phyloP scores from a whole-genome alignment of 1,139 yeast species.

The Kodamaea sp. region DNA sequence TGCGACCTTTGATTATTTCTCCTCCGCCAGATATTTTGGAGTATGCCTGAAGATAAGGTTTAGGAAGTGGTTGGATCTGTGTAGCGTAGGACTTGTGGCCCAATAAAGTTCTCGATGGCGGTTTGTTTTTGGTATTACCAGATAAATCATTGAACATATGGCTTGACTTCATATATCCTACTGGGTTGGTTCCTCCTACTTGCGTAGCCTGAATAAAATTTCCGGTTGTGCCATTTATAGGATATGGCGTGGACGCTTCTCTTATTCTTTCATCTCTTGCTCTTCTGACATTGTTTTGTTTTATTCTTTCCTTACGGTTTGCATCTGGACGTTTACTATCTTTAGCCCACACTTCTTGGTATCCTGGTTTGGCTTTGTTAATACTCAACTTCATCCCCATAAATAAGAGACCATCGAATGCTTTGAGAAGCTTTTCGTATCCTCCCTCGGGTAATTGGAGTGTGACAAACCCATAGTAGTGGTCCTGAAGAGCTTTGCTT shows the following conservation, averaged over 20 bases:
- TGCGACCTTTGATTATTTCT: constrained; percentile 60
- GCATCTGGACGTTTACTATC: constrained; percentile 41
- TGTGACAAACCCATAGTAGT: constrained; percentile 67
- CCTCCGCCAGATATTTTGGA: constrained; percentile 40
- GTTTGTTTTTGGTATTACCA: constrained; percentile 39
- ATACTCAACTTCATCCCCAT: constrained; percentile 71
- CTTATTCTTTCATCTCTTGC: constrained; percentile 45
- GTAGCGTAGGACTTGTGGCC: constrained; percentile 42
- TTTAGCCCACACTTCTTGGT: constrained; percentile 41
- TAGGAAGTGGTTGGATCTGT: constrained; percentile 17
- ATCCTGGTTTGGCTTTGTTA: constrained; percentile 43
- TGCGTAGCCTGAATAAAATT: constrained; percentile 13
- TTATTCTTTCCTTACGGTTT: constrained; percentile 29
- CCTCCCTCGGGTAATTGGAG: constrained; percentile 50
- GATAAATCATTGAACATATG: constrained; percentile 36
- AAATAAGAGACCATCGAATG: constrained; percentile 69
- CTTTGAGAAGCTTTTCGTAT: constrained; percentile 48
- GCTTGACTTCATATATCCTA: constrained; percentile 35
- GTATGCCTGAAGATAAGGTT: constrained; percentile 20
- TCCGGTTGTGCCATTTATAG: constrained; percentile 23
- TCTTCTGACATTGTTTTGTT: constrained; percentile 36
- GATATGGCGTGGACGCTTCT: constrained; percentile 37
- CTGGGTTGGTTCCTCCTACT: constrained; percentile 16
- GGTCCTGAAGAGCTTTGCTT: constrained; percentile 49
- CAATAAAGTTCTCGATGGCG: constrained; percentile 31